Evolutionary conservation across 1,139 yeast genomes (phyloP), one percentile per base, ranked within the genome.

Genomic region (Lizanozyma gosingica): DNA sequence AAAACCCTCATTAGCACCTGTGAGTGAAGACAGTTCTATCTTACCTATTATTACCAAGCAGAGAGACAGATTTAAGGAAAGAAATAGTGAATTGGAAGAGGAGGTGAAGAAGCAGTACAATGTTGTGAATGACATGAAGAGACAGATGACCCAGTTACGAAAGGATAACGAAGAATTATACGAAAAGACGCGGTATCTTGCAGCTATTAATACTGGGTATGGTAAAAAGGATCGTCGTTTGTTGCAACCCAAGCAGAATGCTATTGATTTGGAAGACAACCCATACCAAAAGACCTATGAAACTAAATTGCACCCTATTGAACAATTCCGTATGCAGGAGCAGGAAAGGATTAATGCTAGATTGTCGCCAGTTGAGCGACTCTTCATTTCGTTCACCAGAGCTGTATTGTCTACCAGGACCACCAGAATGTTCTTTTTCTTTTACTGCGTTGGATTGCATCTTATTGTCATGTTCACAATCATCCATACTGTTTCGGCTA

Each of bases 1-100:
- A 22, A 22, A 22, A 11, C 29, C 29, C 11, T 22, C 29, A 22
- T 11, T 22, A 6, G 29, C 29, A 22, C 29, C 29, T 22, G 29
- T 22, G 6, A 22, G 54, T 14, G 70, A 62, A 40, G 64, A 73
- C 35, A 56, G 67, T 4, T 73, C 87, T 0, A 81, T 92, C 35
- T 63, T 92, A 37, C 95, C 95, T 1, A 87, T 92, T 40, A 79
- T 92, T 29, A 88, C 97, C 17, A 90, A 92, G 53, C 98, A 92
- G 62, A 77, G 98, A 58, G 97, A 92, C 58, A 69, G 97, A 47
- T 88, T 90, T 67, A 78, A 94, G 51, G 76, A 78, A 27, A 73
- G 90, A 43, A 87, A 83, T 52, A 76, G 74, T 41, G 96, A 87
- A 54, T 69, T 92, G 40, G 97, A 92, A 56, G 84, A 83, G 41